Conservation (phyloP, 2,329 filamentous ascomycete species). For the Penicillium sp. region DNA sequence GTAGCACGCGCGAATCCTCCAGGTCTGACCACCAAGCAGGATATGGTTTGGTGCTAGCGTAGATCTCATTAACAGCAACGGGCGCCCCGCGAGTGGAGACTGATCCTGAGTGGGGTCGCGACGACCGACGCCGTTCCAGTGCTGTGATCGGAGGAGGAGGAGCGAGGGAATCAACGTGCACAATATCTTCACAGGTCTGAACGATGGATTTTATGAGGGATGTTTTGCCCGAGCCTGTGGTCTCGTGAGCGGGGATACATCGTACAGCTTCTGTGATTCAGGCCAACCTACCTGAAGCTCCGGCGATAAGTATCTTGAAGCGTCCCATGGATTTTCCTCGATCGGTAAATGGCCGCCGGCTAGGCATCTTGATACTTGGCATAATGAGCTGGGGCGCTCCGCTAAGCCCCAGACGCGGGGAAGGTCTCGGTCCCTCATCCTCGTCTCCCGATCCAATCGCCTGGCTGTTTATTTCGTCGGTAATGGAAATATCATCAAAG, state of each 20-base stretch:
- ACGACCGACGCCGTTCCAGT: constrained; percentile 24
- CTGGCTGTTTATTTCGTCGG: constrained; percentile 61
- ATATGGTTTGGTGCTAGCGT: constrained; percentile 81
- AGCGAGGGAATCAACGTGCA: constrained; percentile 72
- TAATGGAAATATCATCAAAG: constrained; percentile 60
- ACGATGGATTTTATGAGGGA: constrained; percentile 87
- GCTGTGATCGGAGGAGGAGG: constrained; percentile 46
- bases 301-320: constrained; percentile 86
- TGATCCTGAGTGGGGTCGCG: constrained; percentile 25
- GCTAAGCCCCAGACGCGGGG: constrained; percentile 36
- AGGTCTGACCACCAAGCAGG: constrained; percentile 88
- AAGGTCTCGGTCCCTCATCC: constrained; percentile 48
- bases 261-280: not conserved
- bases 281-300: constrained; percentile 67
- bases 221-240: constrained; percentile 79
- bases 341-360: constrained; percentile 85
- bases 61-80: constrained; percentile 65
- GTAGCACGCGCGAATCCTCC: constrained; percentile 64
- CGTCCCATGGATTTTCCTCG: constrained; percentile 81
- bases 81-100: constrained; percentile 19
- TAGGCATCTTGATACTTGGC: constrained; percentile 92
- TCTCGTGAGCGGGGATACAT: not conserved
- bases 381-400: constrained; percentile 82
- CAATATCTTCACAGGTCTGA: constrained; percentile 85
- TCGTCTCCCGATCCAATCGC: constrained; percentile 60